A percentile compares a stretch with the other conserved stretches of the same genome.
Conservation (phyloP, 495 filamentous ascomycete species). For the Rhypophila decipiens region DNA sequence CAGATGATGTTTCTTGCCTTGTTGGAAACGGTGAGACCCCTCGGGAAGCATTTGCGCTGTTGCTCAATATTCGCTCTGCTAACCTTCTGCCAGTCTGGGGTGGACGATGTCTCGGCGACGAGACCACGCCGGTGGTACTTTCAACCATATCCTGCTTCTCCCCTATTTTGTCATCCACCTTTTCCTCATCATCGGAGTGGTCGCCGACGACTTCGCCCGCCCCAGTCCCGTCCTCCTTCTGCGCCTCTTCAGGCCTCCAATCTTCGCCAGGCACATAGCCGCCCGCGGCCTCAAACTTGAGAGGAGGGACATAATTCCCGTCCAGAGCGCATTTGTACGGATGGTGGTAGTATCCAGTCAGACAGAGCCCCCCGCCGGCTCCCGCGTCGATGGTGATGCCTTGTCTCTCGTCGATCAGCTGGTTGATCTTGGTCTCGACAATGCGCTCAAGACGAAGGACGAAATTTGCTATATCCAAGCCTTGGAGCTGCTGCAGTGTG, state of each 20-base stretch:
- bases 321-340: background rate
- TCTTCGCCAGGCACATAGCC: conserved; percentile 6
- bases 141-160: too few species aligned
- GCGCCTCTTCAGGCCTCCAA: conserved; percentile 4
- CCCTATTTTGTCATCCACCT: too few species aligned
- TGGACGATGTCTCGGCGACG: too few species aligned
- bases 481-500: conserved; percentile 1
- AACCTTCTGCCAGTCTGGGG: too few species aligned
- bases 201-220: too few species aligned
- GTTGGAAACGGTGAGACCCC: too few species aligned
- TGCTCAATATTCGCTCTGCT: too few species aligned
- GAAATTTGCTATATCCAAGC: conserved; percentile 11
- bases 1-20: too few species aligned
- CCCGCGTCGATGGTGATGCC: background rate
- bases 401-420: background rate
- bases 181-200: too few species aligned
- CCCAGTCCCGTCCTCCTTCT: too few species aligned
- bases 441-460: conserved; percentile 4
- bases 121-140: too few species aligned
- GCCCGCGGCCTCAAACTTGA: conserved; percentile 2
- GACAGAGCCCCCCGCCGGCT: background rate
- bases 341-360: background rate
- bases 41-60: too few species aligned
- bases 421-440: background rate
- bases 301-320: background rate